Evolutionary conservation across 2,329 filamentous ascomycete species (phyloP).

Genomic region (Talaromyces funiculosus): DNA sequence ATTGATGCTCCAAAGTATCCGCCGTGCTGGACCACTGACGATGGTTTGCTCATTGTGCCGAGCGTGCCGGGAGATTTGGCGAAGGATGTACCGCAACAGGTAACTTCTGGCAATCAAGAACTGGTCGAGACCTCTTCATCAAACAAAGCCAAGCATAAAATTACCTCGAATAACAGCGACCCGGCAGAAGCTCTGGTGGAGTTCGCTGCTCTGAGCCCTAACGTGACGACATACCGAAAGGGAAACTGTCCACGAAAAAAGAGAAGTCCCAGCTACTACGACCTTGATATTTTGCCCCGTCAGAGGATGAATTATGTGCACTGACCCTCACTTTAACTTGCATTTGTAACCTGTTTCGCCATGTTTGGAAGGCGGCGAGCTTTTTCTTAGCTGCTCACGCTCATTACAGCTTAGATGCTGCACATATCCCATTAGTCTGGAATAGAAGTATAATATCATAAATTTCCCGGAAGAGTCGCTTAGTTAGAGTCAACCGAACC

Average conservation of each 20-base stretch:
- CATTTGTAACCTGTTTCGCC: slow-evolving; percentile 52
- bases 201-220: slow-evolving; percentile 6
- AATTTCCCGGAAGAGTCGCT: no score
- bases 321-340: slow-evolving; percentile 48
- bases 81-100: not conserved
- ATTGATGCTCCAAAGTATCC: slow-evolving; percentile 3
- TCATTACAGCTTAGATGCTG: not conserved
- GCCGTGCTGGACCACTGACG: slow-evolving; percentile 5
- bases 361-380: not conserved
- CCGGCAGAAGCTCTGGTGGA: not conserved
- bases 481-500: not conserved
- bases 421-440: not conserved
- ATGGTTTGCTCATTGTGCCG: slow-evolving; percentile 13
- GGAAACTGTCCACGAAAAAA: slow-evolving; percentile 4
- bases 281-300: slow-evolving; percentile 8
- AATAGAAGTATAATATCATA: not conserved
- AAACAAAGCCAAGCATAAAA: not conserved
- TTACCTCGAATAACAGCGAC: not conserved
- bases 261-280: slow-evolving; percentile 11
- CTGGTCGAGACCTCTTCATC: not conserved
- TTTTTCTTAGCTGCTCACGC: slow-evolving; percentile 5
- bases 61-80: slow-evolving; percentile 6
- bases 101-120: not conserved
- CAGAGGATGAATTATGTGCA: not conserved
- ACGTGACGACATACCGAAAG: slow-evolving; percentile 11